These are phyloP conservation scores for Curvularia eragrostidis DNA, from an alignment of 2,329 filamentous ascomycete species.

Conservation along the genomic window DNA sequence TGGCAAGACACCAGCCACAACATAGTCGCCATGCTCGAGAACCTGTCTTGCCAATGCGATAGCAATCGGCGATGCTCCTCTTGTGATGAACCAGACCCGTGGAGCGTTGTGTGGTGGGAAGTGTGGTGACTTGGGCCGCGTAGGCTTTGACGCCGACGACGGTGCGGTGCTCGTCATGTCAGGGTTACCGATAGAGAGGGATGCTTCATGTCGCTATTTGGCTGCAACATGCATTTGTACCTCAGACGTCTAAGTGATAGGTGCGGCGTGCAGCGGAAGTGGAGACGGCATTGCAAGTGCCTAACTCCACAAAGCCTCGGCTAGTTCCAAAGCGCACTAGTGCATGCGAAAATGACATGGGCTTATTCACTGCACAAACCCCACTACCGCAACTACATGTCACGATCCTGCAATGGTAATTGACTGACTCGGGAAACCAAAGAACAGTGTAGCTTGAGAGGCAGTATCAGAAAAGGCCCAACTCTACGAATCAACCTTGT, in stretches of 20 bases:
- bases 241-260: conserved; percentile 1
- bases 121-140: conserved; percentile 53
- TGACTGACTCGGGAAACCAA: no score
- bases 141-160: conserved; percentile 39
- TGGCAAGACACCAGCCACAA: conserved; percentile 82
- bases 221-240: not conserved
- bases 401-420: conserved; percentile 10
- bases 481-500: no score
- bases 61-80: conserved; percentile 82
- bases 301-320: conserved; percentile 14
- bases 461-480: not conserved
- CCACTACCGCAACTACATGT: conserved; percentile 12
- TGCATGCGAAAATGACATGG: conserved; percentile 23
- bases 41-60: conserved; percentile 82
- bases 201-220: conserved; percentile 10
- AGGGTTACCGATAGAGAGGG: not conserved
- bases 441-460: not conserved
- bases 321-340: conserved; percentile 24
- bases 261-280: conserved; percentile 11
- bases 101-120: conserved; percentile 70
- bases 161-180: conserved; percentile 25
- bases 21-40: conserved; percentile 89
- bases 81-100: conserved; percentile 91
- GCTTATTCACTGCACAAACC: conserved; percentile 14
- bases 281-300: conserved; percentile 23